phyloP scores from a whole-genome alignment of 257 asterid genomes.

The Gentiana macrophylla region DNA sequence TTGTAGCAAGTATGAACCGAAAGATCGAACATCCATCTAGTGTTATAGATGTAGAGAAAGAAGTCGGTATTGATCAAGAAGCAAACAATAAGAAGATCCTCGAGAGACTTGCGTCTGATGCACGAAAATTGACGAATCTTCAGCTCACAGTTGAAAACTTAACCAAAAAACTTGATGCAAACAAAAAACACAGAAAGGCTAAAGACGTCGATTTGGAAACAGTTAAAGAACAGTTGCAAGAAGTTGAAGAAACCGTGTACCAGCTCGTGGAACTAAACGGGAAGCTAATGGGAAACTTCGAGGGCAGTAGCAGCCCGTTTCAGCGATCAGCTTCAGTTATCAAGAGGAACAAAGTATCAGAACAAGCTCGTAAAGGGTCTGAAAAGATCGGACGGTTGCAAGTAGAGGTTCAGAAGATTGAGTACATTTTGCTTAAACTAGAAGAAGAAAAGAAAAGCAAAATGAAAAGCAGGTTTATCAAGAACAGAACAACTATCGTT shows the following conservation, averaged over 20 bases:
- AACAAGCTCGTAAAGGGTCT: conserved; percentile 72
- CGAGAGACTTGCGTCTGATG: conserved; percentile 56
- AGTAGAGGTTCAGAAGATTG: conserved; percentile 64
- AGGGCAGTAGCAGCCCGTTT: conserved; percentile 38
- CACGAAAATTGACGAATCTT: conserved; percentile 46
- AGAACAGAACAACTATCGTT: conserved; percentile 34
- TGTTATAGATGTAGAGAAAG: conserved; percentile 62
- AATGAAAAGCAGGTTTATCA: conserved; percentile 41
- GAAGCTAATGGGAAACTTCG: conserved; percentile 51
- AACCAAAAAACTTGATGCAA: conserved; percentile 42
- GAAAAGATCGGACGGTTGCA: conserved; percentile 56
- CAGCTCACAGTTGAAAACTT: conserved; percentile 39
- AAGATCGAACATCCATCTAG: conserved; percentile 41
- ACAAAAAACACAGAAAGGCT: conserved; percentile 34
- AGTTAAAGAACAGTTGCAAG: conserved; percentile 54
- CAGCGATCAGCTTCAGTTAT: conserved; percentile 31
- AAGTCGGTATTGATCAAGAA: conserved; percentile 51
- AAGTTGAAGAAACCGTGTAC: conserved; percentile 57
- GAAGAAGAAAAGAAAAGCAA: conserved; percentile 65
- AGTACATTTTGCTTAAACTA: conserved; percentile 40
- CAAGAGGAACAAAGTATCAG: conserved; percentile 42
- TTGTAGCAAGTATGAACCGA: neutral
- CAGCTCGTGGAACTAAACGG: conserved; percentile 56
- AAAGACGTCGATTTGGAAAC: conserved; percentile 41
- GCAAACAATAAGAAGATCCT: conserved; percentile 35